These are phyloP conservation scores for Corylus avellana DNA, from an alignment of 306 rosid species.

Conservation along the genomic window DNA sequence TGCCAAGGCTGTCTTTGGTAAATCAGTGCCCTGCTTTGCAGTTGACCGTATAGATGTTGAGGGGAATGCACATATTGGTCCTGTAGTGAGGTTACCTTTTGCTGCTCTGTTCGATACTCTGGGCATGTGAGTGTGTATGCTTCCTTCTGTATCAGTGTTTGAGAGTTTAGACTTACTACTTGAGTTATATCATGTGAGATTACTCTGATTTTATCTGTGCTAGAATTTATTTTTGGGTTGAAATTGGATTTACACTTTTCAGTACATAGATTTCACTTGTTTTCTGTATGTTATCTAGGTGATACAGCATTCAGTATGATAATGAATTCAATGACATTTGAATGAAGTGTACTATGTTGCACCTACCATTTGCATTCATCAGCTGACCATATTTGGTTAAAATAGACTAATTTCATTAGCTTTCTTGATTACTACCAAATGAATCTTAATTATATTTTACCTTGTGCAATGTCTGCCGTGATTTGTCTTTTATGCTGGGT, in stretches of 20 bases:
- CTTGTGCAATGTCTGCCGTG: neutral
- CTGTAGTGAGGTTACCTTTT: slow-evolving; percentile 81
- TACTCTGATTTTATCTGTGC: neutral
- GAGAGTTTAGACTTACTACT: slow-evolving; percentile 3
- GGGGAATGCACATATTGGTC: slow-evolving; percentile 68
- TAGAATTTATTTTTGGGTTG: slow-evolving; percentile 1
- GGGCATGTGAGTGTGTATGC: slow-evolving; percentile 68
- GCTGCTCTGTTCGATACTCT: slow-evolving; percentile 87
- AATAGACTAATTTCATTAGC: neutral
- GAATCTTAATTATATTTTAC: neutral
- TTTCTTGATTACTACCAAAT: neutral
- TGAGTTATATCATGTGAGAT: neutral
- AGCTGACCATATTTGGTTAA: neutral
- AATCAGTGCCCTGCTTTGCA: slow-evolving; percentile 48
- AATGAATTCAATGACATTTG: neutral
- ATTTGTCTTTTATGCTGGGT: neutral
- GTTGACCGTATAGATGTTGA: slow-evolving; percentile 84
- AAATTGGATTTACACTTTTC: neutral
- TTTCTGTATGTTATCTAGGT: neutral
- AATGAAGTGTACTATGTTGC: neutral
- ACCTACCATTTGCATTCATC: neutral
- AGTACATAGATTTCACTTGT: neutral
- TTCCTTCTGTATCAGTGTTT: slow-evolving; percentile 10
- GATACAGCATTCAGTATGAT: neutral
- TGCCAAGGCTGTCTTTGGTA: slow-evolving; percentile 22